Evolutionary conservation across 2,329 filamentous ascomycete genomes (phyloP).

Genomic region (Ceratocystis colombiana): DNA sequence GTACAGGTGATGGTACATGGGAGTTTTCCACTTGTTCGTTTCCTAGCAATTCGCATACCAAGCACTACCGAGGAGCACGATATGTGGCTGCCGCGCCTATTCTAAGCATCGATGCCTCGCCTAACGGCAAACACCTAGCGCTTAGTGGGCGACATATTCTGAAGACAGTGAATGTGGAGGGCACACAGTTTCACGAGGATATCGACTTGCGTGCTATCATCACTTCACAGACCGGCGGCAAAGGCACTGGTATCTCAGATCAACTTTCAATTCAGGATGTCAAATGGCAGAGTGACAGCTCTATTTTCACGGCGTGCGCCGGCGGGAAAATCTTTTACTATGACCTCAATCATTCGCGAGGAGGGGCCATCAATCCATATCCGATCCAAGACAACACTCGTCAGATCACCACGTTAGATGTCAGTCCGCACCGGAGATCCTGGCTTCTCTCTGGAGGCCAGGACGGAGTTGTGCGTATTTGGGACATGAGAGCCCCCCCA

Average conservation of each 20-base stretch:
- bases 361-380: constrained; percentile 39
- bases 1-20: constrained; percentile 29
- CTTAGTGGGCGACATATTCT: constrained; percentile 52
- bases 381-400: constrained; percentile 52
- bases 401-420: constrained; percentile 53
- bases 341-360: constrained; percentile 44
- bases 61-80: constrained; percentile 46
- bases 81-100: constrained; percentile 46
- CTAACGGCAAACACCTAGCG: constrained; percentile 46
- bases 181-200: constrained; percentile 44
- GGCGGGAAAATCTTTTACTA: constrained; percentile 57
- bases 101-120: constrained; percentile 47
- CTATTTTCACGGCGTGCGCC: constrained; percentile 53
- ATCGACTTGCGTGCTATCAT: constrained; percentile 50
- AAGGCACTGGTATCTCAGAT: constrained; percentile 35
- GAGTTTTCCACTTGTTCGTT: constrained; percentile 14
- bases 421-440: constrained; percentile 49
- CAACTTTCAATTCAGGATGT: constrained; percentile 55
- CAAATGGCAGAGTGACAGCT: constrained; percentile 46
- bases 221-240: constrained; percentile 39
- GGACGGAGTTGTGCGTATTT: constrained; percentile 52
- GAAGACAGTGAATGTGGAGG: constrained; percentile 49
- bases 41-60: constrained; percentile 36
- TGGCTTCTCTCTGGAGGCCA: constrained; percentile 54
- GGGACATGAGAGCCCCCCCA: constrained; percentile 46